phyloP scores from a whole-genome alignment of 805 yeast species.

The Cyberlindnera mrakii region DNA sequence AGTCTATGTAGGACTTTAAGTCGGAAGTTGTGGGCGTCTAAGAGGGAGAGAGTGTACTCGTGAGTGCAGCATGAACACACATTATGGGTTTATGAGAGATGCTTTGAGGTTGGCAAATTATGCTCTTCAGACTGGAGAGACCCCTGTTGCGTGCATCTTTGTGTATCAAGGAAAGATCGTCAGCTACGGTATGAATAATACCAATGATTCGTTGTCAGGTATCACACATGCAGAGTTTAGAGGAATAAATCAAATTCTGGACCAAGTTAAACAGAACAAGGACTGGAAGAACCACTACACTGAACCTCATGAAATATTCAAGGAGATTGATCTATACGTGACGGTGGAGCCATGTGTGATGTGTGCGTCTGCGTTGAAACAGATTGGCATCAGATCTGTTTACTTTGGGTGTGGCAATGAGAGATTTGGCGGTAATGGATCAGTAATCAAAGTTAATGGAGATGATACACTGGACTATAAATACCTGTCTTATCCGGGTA shows the following conservation, averaged over 20 bases:
- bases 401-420: conserved; percentile 93
- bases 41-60: background rate
- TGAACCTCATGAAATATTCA: conserved; percentile 33
- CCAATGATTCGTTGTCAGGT: conserved; percentile 80
- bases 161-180: conserved; percentile 50
- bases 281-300: conserved; percentile 14
- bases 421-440: conserved; percentile 94
- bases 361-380: conserved; percentile 93
- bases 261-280: conserved; percentile 22
- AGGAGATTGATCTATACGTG: conserved; percentile 68
- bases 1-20: background rate
- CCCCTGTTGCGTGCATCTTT: conserved; percentile 80
- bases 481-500: conserved; percentile 68
- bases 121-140: conserved; percentile 65
- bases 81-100: conserved; percentile 38
- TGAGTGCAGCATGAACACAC: conserved; percentile 5
- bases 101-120: conserved; percentile 54
- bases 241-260: conserved; percentile 55
- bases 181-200: conserved; percentile 78
- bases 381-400: conserved; percentile 65
- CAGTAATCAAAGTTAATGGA: conserved; percentile 57
- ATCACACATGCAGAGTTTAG: conserved; percentile 90
- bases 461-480: conserved; percentile 30
- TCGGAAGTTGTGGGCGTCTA: too few relatives aligned
- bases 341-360: conserved; percentile 97